Percentiles rank a stretch among this genome's conserved stretches.
Conservation (phyloP, 176 grass and related monocot species). For the Urochloa ruziziensis region DNA sequence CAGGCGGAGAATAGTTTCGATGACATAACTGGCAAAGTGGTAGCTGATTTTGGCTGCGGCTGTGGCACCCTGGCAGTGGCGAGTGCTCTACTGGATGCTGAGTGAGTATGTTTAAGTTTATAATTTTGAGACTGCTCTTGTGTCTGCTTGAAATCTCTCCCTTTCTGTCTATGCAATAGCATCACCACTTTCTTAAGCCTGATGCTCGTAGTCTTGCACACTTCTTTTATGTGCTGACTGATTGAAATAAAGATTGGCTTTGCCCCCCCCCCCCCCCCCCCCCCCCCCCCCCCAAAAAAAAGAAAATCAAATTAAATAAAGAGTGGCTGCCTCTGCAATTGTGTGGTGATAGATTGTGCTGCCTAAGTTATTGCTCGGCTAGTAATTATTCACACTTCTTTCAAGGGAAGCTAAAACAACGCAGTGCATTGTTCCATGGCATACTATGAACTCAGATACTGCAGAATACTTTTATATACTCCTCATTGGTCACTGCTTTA, state of each 20-base stretch:
- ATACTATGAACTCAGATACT: background rate
- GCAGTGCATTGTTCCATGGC: background rate
- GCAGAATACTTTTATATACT: background rate
- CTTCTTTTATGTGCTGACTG: background rate
- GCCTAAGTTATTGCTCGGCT: background rate
- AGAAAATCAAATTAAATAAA: too few species aligned
- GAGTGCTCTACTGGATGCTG: slow-evolving; percentile 77
- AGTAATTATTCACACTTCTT: background rate
- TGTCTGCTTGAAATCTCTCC: background rate
- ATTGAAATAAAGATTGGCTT: too few species aligned
- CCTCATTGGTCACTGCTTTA: background rate
- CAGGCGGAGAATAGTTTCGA: slow-evolving; percentile 82
- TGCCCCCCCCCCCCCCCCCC: too few species aligned
- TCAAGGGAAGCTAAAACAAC: background rate
- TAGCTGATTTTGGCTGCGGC: slow-evolving; percentile 95
- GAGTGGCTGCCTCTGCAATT: background rate
- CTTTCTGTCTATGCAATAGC: background rate
- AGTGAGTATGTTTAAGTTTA: slow-evolving; percentile 54
- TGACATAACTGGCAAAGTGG: slow-evolving; percentile 81
- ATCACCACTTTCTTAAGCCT: background rate
- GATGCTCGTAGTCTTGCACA: background rate
- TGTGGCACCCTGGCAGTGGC: slow-evolving; percentile 77
- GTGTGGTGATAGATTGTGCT: slow-evolving; percentile 12
- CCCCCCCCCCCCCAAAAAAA: too few species aligned
- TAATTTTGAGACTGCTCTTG: background rate